phyloP scores from a whole-genome alignment of 495 filamentous ascomycete species.

The Astrothelium macrocarpum region DNA sequence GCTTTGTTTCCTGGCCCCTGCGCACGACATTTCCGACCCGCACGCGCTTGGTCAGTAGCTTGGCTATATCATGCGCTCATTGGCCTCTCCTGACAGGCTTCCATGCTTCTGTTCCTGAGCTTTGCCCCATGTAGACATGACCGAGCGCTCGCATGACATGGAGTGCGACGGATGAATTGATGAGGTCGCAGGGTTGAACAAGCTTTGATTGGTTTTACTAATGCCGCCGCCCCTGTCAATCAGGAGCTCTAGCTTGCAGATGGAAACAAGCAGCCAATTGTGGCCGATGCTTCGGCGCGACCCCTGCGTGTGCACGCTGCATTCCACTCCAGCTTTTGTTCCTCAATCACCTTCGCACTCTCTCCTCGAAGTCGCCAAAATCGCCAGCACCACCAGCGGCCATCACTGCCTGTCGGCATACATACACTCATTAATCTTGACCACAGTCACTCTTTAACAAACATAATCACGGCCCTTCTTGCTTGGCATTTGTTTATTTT shows the following conservation, averaged over 20 bases:
- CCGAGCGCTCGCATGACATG: not conserved
- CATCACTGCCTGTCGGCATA: not conserved
- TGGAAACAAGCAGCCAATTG: not conserved
- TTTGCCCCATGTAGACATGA: not conserved
- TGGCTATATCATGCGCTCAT: not conserved
- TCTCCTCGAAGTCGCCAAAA: not conserved
- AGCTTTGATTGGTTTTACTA: not conserved
- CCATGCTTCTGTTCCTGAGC: constrained; percentile 2
- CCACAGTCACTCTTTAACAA: constrained; percentile 22
- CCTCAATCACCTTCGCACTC: not conserved
- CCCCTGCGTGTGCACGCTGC: not conserved
- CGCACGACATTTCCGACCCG: constrained; percentile 2
- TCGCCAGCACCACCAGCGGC: not conserved
- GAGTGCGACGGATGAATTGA: not conserved
- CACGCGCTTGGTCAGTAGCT: not conserved
- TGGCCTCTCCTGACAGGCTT: not conserved
- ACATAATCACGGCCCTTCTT: constrained; percentile 4
- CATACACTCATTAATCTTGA: constrained; percentile 7
- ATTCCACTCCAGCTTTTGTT: not conserved
- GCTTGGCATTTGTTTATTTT: not conserved
- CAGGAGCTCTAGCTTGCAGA: not conserved
- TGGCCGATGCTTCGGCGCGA: not conserved
- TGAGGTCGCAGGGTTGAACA: not conserved
- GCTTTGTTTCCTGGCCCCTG: constrained; percentile 3
- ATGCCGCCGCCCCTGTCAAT: not conserved